Evolutionary conservation across 2,329 filamentous ascomycete genomes (phyloP).

Genomic region (Neophaeococcomyces aloes): DNA sequence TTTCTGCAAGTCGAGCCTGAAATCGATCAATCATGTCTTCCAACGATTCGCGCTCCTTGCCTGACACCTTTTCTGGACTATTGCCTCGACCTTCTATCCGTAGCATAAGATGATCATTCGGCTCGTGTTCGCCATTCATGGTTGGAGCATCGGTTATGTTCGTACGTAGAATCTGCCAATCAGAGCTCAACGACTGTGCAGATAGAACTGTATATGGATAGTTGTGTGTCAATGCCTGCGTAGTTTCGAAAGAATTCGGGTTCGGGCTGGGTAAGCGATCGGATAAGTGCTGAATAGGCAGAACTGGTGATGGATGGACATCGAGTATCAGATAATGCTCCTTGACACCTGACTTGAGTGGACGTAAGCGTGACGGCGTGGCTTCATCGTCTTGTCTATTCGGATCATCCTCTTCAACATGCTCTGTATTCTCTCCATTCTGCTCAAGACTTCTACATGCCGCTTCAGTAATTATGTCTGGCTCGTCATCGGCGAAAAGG

Average conservation of each 20-base stretch:
- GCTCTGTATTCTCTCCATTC: constrained; percentile 8
- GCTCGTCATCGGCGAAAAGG: constrained; percentile 85
- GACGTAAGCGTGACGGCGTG: constrained; percentile 34
- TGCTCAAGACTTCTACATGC: constrained; percentile 45
- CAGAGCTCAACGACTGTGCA: constrained; percentile 60
- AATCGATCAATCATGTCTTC: constrained; percentile 40
- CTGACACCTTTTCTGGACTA: constrained; percentile 13
- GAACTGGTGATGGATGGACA: constrained; percentile 29
- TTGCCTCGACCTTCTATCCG: constrained; percentile 30
- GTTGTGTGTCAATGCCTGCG: constrained; percentile 18
- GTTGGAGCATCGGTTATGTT: constrained; percentile 50
- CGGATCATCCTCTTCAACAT: constrained; percentile 9
- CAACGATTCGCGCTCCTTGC: constrained; percentile 24
- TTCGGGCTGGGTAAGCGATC: constrained; percentile 14
- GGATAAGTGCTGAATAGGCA: constrained; percentile 7
- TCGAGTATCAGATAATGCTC: constrained; percentile 51
- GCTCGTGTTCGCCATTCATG: constrained; percentile 49
- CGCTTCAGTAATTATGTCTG: constrained; percentile 60
- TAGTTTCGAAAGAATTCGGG: constrained; percentile 12
- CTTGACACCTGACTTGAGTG: constrained; percentile 35
- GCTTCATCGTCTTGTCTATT: constrained; percentile 20
- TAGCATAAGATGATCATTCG: constrained; percentile 35
- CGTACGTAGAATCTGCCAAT: constrained; percentile 57
- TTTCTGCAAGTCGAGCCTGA: constrained; percentile 33
- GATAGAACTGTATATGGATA: constrained; percentile 45